Percentiles rank a stretch among this genome's conserved stretches.
phyloP scores from a whole-genome alignment of 257 asterid genomes.

The Perilla frutescens region DNA sequence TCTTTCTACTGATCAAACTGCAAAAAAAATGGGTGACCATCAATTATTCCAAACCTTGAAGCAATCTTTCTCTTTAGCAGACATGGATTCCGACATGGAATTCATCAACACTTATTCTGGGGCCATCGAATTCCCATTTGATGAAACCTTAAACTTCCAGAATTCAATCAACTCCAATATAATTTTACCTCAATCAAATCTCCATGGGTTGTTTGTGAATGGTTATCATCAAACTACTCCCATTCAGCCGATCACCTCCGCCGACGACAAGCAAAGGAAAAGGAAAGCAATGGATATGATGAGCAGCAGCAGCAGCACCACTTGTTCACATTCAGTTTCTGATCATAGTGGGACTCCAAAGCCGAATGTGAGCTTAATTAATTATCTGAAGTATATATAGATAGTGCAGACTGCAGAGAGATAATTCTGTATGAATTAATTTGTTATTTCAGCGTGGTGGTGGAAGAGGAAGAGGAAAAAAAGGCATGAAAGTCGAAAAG shows the following conservation, averaged over 20 bases:
- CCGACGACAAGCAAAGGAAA: conserved; percentile 42
- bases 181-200: conserved; percentile 21
- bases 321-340: conserved; percentile 56
- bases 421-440: neutral
- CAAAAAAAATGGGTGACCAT: conserved; percentile 50
- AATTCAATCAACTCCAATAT: conserved; percentile 31
- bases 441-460: conserved; percentile 33
- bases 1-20: too few species aligned
- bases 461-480: conserved; percentile 50
- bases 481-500: conserved; percentile 38
- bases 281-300: conserved; percentile 47
- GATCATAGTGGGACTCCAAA: conserved; percentile 41
- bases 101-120: conserved; percentile 50
- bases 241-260: too few species aligned
- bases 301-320: conserved; percentile 40
- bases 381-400: neutral
- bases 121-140: conserved; percentile 28
- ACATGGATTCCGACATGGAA: conserved; percentile 52
- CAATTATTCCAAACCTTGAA: conserved; percentile 42
- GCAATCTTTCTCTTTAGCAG: conserved; percentile 45
- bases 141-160: conserved; percentile 38
- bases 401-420: too few species aligned
- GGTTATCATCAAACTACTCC: neutral
- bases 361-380: conserved; percentile 44
- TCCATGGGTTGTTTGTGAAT: conserved; percentile 38